Evolutionary conservation across 441 rosid species (phyloP).

Genomic region (Raphanus hybrid): DNA sequence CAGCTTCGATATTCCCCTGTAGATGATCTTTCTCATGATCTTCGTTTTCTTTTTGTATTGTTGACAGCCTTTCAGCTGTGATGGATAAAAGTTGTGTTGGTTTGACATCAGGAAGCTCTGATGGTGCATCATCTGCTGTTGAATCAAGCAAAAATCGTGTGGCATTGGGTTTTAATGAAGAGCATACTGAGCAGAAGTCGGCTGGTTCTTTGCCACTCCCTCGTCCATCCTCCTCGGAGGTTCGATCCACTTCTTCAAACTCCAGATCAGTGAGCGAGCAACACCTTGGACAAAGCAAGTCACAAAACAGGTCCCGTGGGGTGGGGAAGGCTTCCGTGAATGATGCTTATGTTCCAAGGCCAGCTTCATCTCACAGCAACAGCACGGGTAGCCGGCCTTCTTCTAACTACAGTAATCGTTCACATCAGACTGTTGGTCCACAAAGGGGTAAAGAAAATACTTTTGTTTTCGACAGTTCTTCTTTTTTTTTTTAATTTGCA

Average conservation of each 20-base stretch:
- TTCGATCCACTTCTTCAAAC: conserved; percentile 67
- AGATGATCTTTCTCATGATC: conserved; percentile 21
- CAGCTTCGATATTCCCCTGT: neutral
- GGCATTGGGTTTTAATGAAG: conserved; percentile 52
- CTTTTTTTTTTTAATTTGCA: neutral
- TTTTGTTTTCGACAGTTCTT: conserved; percentile 15
- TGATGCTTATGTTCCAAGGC: conserved; percentile 61
- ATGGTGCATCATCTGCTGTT: conserved; percentile 42
- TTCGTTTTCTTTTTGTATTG: conserved; percentile 27
- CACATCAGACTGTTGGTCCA: conserved; percentile 65
- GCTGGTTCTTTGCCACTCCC: conserved; percentile 47
- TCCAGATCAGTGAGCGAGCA: conserved; percentile 63
- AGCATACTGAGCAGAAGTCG: conserved; percentile 45
- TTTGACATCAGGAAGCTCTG: conserved; percentile 51
- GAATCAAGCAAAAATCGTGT: conserved; percentile 47
- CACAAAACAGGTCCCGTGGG: conserved; percentile 59
- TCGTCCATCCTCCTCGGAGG: conserved; percentile 61
- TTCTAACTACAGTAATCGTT: conserved; percentile 72
- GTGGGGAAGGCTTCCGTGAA: conserved; percentile 54
- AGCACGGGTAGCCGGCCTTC: conserved; percentile 76
- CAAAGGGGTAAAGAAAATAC: conserved; percentile 64
- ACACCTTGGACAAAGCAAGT: conserved; percentile 56
- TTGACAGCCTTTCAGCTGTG: conserved; percentile 55
- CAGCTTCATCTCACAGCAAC: conserved; percentile 56
- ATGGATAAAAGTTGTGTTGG: conserved; percentile 56